Percentiles rank a stretch among this genome's conserved stretches.
phyloP scores from a whole-genome alignment of 2,329 filamentous ascomycete genomes.

The Aspergillus caelatus region DNA sequence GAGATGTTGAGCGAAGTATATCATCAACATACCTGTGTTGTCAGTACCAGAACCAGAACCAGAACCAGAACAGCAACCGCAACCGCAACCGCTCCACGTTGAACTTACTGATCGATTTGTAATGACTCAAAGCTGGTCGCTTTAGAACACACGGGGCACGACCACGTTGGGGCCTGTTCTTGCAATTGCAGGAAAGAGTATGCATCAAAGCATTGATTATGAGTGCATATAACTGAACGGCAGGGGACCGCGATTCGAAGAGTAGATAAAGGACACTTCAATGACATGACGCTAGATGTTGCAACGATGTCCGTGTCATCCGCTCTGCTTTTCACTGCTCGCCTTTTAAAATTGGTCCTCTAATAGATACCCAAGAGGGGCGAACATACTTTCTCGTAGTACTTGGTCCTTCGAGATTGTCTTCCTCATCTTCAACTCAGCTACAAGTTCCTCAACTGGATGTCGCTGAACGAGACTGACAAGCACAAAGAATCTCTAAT shows the following conservation, averaged over 20 bases:
- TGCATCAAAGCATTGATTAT: slow-evolving; percentile 94
- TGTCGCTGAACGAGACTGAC: slow-evolving; percentile 76
- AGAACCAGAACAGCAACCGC: not conserved
- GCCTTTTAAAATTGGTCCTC: slow-evolving; percentile 21
- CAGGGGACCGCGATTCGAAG: slow-evolving; percentile 79
- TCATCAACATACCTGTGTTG: slow-evolving; percentile 75
- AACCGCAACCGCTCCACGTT: not conserved
- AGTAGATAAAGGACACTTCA: slow-evolving; percentile 91
- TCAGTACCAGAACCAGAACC: slow-evolving; percentile 8
- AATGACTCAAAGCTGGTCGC: slow-evolving; percentile 77
- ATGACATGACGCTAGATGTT: slow-evolving; percentile 82
- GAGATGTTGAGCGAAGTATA: slow-evolving; percentile 74
- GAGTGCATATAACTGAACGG: slow-evolving; percentile 76
- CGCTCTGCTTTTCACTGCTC: slow-evolving; percentile 73
- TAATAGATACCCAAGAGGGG: slow-evolving; percentile 8
- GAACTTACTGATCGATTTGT: slow-evolving; percentile 79
- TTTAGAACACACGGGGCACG: slow-evolving; percentile 93
- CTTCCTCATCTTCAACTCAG: slow-evolving; percentile 65
- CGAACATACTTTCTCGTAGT: slow-evolving; percentile 71
- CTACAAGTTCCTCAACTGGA: slow-evolving; percentile 71
- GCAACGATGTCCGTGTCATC: slow-evolving; percentile 87
- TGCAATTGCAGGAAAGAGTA: slow-evolving; percentile 90
- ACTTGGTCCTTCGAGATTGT: slow-evolving; percentile 81
- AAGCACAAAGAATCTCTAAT: slow-evolving; percentile 71
- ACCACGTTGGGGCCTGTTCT: slow-evolving; percentile 94